Conservation (phyloP, 179 eudicot species). For the Gypsophila paniculata region DNA sequence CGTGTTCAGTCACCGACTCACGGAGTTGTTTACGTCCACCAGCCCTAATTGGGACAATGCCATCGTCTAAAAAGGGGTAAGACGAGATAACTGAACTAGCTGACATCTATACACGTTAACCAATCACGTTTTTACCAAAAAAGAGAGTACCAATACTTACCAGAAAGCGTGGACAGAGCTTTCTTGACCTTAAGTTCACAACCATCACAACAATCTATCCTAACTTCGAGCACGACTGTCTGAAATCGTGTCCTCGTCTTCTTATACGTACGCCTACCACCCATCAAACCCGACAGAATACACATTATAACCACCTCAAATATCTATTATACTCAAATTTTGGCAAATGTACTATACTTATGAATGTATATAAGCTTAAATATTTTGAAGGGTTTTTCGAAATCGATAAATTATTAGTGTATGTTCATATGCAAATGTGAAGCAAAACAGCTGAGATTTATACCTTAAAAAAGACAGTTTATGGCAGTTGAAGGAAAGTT, state of each 20-base stretch:
- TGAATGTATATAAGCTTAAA: background rate
- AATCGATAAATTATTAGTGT: background rate
- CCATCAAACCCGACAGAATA: constrained; percentile 61
- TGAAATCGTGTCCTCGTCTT: constrained; percentile 65
- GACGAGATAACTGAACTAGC: background rate
- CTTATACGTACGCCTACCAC: constrained; percentile 44
- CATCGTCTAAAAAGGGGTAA: background rate
- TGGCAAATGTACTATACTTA: background rate
- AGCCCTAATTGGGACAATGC: too few relatives aligned
- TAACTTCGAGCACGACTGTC: constrained; percentile 74
- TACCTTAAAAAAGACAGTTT: constrained; percentile 12
- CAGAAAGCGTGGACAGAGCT: constrained; percentile 54
- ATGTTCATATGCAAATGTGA: background rate
- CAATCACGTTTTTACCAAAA: background rate
- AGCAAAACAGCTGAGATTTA: constrained; percentile 19
- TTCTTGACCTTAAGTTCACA: constrained; percentile 82
- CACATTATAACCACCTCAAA: constrained; percentile 39
- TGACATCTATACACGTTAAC: background rate
- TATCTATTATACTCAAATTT: background rate
- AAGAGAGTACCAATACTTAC: constrained; percentile 22
- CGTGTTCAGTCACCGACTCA: too few relatives aligned
- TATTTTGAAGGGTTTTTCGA: background rate
- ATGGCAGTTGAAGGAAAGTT: constrained; percentile 29
- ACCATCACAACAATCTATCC: constrained; percentile 95
- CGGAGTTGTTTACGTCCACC: too few relatives aligned